Conservation (phyloP, 495 filamentous ascomycete species). For the Podospora conica region DNA sequence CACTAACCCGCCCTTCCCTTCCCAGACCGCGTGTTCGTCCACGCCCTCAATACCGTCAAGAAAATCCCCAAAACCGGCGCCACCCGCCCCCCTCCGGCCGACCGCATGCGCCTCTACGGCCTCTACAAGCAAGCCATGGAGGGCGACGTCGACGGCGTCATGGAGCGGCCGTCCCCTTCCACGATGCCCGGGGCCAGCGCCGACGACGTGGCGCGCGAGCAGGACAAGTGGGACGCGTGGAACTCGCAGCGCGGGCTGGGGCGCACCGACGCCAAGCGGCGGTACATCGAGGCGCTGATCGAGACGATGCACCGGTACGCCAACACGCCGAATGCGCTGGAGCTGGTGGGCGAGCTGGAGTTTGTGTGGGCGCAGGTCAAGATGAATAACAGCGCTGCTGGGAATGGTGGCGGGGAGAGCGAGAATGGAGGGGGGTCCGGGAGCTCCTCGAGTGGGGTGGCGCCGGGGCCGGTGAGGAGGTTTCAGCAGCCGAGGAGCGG, state of each 20-base stretch:
- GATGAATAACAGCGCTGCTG: conserved; percentile 56
- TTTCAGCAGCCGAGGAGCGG: conserved; percentile 43
- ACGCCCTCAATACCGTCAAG: conserved; percentile 96
- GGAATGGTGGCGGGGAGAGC: conserved; percentile 48
- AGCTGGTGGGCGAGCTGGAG: conserved; percentile 88
- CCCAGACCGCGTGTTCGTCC: conserved; percentile 92
- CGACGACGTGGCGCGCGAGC: conserved; percentile 49
- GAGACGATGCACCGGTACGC: conserved; percentile 95
- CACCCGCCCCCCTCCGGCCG: conserved; percentile 74
- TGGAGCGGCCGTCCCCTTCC: conserved; percentile 65
- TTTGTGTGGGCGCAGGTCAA: conserved; percentile 99
- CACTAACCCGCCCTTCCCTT: conserved; percentile 15
- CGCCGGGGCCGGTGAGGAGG: conserved; percentile 8
- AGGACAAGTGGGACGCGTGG: conserved; percentile 84
- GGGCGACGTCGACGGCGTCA: conserved; percentile 87
- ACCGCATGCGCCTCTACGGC: conserved; percentile 88
- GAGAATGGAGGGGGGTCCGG: conserved; percentile 42
- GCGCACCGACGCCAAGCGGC: conserved; percentile 88
- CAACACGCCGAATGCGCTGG: conserved; percentile 74
- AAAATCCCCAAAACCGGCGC: conserved; percentile 92
- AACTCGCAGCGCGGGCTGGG: conserved; percentile 71
- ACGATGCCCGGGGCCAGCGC: conserved; percentile 10
- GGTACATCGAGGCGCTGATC: conserved; percentile 87
- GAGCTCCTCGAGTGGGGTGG: not conserved
- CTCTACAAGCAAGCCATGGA: conserved; percentile 99